Conservation (phyloP, 2,329 filamentous ascomycete species). For the Cephalotrichum gorgonifer region DNA sequence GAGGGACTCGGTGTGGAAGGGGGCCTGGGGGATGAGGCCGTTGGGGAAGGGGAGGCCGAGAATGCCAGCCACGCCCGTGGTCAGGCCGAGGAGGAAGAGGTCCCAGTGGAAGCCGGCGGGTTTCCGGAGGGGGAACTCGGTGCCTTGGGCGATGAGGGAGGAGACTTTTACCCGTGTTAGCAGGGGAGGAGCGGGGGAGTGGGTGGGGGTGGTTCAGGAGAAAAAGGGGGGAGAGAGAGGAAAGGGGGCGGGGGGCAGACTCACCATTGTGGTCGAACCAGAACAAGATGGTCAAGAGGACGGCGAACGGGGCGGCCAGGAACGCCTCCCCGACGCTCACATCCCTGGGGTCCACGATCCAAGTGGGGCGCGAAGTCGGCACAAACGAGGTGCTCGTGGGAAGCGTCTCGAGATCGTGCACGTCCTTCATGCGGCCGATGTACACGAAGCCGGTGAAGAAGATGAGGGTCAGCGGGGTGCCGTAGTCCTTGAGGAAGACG, state of each 20-base stretch:
- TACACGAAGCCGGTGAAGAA: constrained; percentile 90
- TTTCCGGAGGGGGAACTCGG: constrained; percentile 70
- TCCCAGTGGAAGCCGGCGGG: constrained; percentile 83
- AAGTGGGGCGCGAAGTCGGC: constrained; percentile 61
- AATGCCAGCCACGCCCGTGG: constrained; percentile 64
- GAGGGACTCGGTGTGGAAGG: constrained; percentile 70
- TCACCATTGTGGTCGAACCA: constrained; percentile 83
- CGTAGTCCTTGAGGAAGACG: constrained; percentile 83
- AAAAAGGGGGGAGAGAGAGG: background rate
- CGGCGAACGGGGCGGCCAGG: constrained; percentile 74
- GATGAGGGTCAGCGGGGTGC: constrained; percentile 69
- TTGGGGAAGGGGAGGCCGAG: constrained; percentile 74
- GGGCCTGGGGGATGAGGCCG: constrained; percentile 73
- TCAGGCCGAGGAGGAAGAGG: constrained; percentile 68
- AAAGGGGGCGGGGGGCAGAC: constrained; percentile 11
- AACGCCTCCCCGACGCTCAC: constrained; percentile 65
- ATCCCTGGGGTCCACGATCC: constrained; percentile 78
- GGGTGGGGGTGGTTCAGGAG: background rate
- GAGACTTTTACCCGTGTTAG: constrained; percentile 47
- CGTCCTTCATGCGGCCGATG: constrained; percentile 67
- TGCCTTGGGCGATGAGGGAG: constrained; percentile 72
- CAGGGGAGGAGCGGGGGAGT: background rate
- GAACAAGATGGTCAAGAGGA: constrained; percentile 75
- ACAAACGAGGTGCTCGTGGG: constrained; percentile 70
- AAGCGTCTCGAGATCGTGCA: constrained; percentile 59